A percentile compares a stretch with the other conserved stretches of the same genome.
phyloP scores from a whole-genome alignment of 768 basidiomycete species.

The Phylloporus sp. region DNA sequence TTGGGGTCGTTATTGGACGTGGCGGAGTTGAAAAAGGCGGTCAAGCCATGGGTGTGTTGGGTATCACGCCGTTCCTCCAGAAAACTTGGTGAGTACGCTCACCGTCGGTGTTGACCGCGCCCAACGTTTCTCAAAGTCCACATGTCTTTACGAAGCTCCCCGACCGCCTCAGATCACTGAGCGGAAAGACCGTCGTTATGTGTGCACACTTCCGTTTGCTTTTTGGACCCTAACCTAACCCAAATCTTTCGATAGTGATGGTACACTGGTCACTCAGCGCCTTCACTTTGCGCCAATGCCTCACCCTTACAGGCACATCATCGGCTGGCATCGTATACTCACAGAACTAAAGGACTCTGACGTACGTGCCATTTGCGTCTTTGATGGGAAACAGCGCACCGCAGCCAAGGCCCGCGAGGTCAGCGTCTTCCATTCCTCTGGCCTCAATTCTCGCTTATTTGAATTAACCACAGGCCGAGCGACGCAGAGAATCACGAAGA shows the following conservation, averaged over 20 bases:
- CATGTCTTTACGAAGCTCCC: conserved; percentile 61
- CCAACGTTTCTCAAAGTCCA: conserved; percentile 42
- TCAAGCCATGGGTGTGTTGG: conserved; percentile 61
- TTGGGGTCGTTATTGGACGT: not conserved
- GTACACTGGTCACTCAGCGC: conserved; percentile 80
- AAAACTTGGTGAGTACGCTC: conserved; percentile 50
- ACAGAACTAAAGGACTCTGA: conserved; percentile 55
- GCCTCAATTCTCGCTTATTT: not conserved
- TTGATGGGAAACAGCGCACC: conserved; percentile 69
- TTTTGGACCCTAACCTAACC: not conserved
- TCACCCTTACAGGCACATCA: conserved; percentile 63
- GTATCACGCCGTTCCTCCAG: conserved; percentile 65
- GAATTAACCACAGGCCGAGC: conserved; percentile 41
- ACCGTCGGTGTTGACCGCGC: not conserved
- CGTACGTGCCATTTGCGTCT: conserved; percentile 69
- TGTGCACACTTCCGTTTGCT: conserved; percentile 32
- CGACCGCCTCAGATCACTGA: conserved; percentile 54
- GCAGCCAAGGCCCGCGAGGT: conserved; percentile 73
- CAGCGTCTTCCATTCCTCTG: conserved; percentile 14
- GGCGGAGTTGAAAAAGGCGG: conserved; percentile 31
- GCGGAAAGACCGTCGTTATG: conserved; percentile 74
- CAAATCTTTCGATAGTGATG: conserved; percentile 55
- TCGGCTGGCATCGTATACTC: conserved; percentile 74
- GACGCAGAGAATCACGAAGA: conserved; percentile 49
- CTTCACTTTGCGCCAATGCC: conserved; percentile 69